Evolutionary conservation across 495 filamentous ascomycete species (phyloP).

Genomic region (Neurospora sp.): DNA sequence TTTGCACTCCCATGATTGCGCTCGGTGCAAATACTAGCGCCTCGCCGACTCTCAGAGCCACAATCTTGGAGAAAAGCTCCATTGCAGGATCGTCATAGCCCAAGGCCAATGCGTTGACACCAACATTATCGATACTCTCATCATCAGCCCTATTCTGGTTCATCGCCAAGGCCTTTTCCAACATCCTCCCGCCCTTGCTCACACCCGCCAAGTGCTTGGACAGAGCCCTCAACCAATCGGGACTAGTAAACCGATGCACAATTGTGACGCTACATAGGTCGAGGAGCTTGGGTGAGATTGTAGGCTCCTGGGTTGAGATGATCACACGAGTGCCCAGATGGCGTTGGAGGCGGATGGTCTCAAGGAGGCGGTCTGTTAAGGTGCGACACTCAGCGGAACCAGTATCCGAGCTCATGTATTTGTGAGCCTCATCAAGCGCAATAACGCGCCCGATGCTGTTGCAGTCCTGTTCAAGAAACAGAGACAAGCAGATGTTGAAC

Average conservation of each 20-base stretch:
- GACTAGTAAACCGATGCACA: constrained; percentile 65
- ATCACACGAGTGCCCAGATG: constrained; percentile 56
- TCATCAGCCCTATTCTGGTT: not conserved
- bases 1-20: constrained; percentile 37
- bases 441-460: constrained; percentile 28
- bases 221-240: constrained; percentile 55
- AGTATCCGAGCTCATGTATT: constrained; percentile 24
- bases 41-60: constrained; percentile 50
- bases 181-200: constrained; percentile 13
- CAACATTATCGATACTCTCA: constrained; percentile 1
- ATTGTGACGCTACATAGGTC: constrained; percentile 65
- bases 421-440: constrained; percentile 33
- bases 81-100: constrained; percentile 17
- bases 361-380: constrained; percentile 56
- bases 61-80: constrained; percentile 46
- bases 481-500: constrained; percentile 55
- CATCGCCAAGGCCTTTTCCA: constrained; percentile 7
- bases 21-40: constrained; percentile 57
- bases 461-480: constrained; percentile 47
- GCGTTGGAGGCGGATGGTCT: constrained; percentile 57
- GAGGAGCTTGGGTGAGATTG: constrained; percentile 55
- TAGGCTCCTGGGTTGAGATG: constrained; percentile 74
- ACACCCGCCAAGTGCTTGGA: constrained; percentile 52
- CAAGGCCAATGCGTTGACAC: constrained; percentile 3
- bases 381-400: constrained; percentile 32